Evolutionary conservation across 106 monocot species (phyloP).

Genomic region (Dendrobium catenatum): DNA sequence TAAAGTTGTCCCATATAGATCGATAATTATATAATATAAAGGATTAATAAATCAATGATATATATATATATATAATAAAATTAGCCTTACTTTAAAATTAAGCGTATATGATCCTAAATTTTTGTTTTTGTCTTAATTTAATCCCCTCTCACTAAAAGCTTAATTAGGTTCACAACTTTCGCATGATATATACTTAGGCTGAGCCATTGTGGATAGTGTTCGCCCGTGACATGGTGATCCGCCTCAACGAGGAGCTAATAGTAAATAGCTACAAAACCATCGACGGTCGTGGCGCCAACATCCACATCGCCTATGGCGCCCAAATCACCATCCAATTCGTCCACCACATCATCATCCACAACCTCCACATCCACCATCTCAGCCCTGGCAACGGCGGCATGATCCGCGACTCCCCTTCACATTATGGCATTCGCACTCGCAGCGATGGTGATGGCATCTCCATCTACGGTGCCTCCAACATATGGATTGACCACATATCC

Average conservation of each 20-base stretch:
- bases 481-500: constrained; percentile 64
- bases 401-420: constrained; percentile 26
- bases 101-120: too few species aligned
- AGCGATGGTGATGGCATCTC: constrained; percentile 72
- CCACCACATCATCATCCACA: constrained; percentile 59
- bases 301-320: constrained; percentile 52
- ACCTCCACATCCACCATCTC: constrained; percentile 50
- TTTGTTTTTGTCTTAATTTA: too few species aligned
- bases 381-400: constrained; percentile 27
- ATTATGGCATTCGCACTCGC: constrained; percentile 28
- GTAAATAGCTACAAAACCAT: constrained; percentile 64
- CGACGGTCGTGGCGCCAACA: constrained; percentile 58
- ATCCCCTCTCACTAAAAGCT: too few species aligned
- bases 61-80: too few species aligned
- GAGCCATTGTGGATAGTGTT: constrained; percentile 74
- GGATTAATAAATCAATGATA: too few species aligned
- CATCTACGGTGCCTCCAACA: constrained; percentile 32
- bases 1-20: too few species aligned
- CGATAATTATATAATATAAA: too few species aligned
- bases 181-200: neutral
- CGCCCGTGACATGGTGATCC: constrained; percentile 53
- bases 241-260: constrained; percentile 47
- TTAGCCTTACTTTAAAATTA: too few species aligned
- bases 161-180: too few species aligned
- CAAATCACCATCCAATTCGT: constrained; percentile 59